A percentile compares a stretch with the other conserved stretches of the same genome.
Conservation (phyloP, 768 basidiomycete species). For the Amanita pseudoporphyria region DNA sequence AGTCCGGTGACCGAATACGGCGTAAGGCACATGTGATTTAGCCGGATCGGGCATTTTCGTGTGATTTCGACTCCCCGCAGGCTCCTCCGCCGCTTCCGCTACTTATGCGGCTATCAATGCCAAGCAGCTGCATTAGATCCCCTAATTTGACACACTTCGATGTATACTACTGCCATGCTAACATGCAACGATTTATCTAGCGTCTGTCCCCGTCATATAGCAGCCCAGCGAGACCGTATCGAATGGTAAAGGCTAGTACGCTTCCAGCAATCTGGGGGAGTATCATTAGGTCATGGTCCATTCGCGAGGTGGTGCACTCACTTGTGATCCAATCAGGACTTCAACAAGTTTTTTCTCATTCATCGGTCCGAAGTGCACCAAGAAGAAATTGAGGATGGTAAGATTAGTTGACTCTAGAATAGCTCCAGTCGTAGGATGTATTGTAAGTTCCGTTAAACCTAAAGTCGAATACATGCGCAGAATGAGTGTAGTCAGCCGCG, state of each 20-base stretch:
- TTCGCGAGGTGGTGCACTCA: slow-evolving; percentile 18
- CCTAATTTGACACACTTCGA: background rate
- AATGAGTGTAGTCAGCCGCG: slow-evolving; percentile 38
- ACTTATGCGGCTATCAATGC: too few species aligned
- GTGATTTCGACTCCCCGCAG: slow-evolving; percentile 10
- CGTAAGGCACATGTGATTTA: slow-evolving; percentile 38
- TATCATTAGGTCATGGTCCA: background rate
- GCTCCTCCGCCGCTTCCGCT: too few species aligned
- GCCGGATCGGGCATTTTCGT: background rate
- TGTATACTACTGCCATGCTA: too few species aligned
- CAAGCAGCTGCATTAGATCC: too few species aligned
- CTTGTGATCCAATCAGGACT: slow-evolving; percentile 68
- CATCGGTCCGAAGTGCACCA: slow-evolving; percentile 78
- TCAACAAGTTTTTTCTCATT: slow-evolving; percentile 72
- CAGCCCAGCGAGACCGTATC: slow-evolving; percentile 84
- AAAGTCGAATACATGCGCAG: slow-evolving; percentile 53
- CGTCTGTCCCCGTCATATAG: slow-evolving; percentile 90
- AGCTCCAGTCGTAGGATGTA: slow-evolving; percentile 40
- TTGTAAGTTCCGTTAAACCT: slow-evolving; percentile 56
- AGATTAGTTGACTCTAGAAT: slow-evolving; percentile 78
- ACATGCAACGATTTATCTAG: slow-evolving; percentile 20
- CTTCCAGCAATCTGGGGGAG: slow-evolving; percentile 58
- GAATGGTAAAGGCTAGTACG: slow-evolving; percentile 69
- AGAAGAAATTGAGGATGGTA: slow-evolving; percentile 82
- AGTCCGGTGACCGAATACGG: slow-evolving; percentile 13